Conservation (phyloP, 1,284 basidiomycete species). For the Apiotrichum porosum region DNA sequence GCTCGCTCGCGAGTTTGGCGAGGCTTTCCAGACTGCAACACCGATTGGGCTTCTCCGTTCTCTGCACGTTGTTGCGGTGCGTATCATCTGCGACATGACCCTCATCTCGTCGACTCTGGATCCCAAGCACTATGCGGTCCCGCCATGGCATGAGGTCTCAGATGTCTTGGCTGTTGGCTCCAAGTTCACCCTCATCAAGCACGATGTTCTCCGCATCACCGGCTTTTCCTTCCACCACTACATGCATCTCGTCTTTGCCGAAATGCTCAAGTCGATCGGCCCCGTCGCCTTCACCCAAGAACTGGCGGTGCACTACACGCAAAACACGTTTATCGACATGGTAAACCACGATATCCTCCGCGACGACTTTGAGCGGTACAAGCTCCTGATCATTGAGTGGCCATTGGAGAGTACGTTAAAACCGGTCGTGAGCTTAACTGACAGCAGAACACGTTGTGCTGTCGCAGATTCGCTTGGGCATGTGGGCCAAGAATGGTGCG, state of each 20-base stretch:
- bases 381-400: slow-evolving; percentile 67
- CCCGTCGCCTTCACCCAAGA: slow-evolving; percentile 10
- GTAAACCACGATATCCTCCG: slow-evolving; percentile 16
- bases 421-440: neutral
- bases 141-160: slow-evolving; percentile 56
- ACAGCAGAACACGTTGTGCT: slow-evolving; percentile 53
- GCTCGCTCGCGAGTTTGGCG: slow-evolving; percentile 80
- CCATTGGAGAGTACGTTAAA: slow-evolving; percentile 68
- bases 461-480: slow-evolving; percentile 87
- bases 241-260: slow-evolving; percentile 84
- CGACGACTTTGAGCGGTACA: slow-evolving; percentile 17
- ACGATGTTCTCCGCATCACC: slow-evolving; percentile 58
- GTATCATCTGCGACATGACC: slow-evolving; percentile 62
- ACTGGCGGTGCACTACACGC: neutral
- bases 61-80: slow-evolving; percentile 64
- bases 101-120: slow-evolving; percentile 54
- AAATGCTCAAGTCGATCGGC: slow-evolving; percentile 63
- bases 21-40: slow-evolving; percentile 57
- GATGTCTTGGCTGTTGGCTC: slow-evolving; percentile 22
- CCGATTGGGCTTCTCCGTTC: slow-evolving; percentile 62
- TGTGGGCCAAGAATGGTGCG: slow-evolving; percentile 98
- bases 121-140: slow-evolving; percentile 58
- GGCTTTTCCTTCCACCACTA: slow-evolving; percentile 76
- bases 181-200: slow-evolving; percentile 55
- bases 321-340: slow-evolving; percentile 8